Percentiles rank a stretch among this genome's conserved stretches.
Evolutionary conservation across 2,329 filamentous ascomycete genomes (phyloP).

Genomic region (Nigrospora sphaerica): DNA sequence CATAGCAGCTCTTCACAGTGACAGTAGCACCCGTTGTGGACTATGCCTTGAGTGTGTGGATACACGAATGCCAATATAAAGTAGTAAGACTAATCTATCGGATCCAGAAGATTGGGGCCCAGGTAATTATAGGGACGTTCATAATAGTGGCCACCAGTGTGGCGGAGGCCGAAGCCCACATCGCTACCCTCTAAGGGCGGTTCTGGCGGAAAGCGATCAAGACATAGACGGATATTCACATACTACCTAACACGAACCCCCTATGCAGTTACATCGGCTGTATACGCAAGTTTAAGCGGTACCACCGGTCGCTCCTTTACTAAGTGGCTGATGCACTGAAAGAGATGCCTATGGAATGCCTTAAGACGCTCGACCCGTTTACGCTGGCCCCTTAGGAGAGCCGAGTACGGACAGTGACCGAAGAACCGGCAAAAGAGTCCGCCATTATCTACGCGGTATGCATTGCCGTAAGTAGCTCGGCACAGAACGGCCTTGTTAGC

Average conservation of each 20-base stretch:
- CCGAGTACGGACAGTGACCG: too few species aligned
- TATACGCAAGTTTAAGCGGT: slow-evolving; percentile 2
- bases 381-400: too few species aligned
- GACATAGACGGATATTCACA: slow-evolving; percentile 11
- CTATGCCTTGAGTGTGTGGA: too few species aligned
- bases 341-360: background rate
- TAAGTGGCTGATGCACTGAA: slow-evolving; percentile 3
- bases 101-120: slow-evolving; percentile 9
- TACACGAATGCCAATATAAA: too few species aligned
- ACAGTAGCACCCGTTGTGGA: too few species aligned
- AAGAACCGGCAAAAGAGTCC: too few species aligned
- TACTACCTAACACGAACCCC: slow-evolving; percentile 10
- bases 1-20: too few species aligned
- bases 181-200: slow-evolving; percentile 6
- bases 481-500: too few species aligned
- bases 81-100: background rate
- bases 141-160: slow-evolving; percentile 10
- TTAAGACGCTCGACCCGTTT: too few species aligned
- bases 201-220: slow-evolving; percentile 6
- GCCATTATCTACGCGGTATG: too few species aligned
- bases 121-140: slow-evolving; percentile 13
- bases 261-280: slow-evolving; percentile 3
- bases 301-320: slow-evolving; percentile 3
- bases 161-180: slow-evolving; percentile 14
- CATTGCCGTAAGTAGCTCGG: too few species aligned